Base-by-base conservation (phyloP, 2,329 filamentous ascomycete genomes). In the Penicillium digitatum region DNA sequence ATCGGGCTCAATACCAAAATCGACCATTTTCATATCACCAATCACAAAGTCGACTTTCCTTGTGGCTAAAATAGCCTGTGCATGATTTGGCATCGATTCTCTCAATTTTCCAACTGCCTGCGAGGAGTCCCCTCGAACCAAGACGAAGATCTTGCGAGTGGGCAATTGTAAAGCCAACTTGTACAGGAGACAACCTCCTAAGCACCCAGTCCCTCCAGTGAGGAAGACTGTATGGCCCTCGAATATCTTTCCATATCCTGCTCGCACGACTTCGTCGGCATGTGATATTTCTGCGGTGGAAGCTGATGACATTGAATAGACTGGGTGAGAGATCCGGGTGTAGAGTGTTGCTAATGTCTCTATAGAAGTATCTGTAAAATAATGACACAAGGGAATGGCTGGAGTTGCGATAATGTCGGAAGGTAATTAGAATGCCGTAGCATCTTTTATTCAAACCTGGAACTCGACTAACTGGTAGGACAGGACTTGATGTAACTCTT, bases 101-200 rank as follows among this genome's bases (percentile, higher is more conserved):
- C 47, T 60, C 65, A 67, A 69, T 54, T 69, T 70, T 20, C 61
- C 51, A 31, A 68, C 62, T 5, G 70, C 70, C 18, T 48, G 24
- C 10, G 66, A 51, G 0, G 63, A 51, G 5, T 61, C 59, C 8
- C 61, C 62, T 2, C 70, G 66, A 20, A 69, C 61, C 6, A 72
- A 56, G 1, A 65, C 62, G 27, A 66, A 72, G 18, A 72, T 68
- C 32, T 63, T 70, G 27, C 58, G 62, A 1, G 67, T 69, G 12
- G 69, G 69, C 0, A 72, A 58, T 49, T 71, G 70, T 20, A 68
- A 37, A 11, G 69, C 62, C 35, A 72, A 37, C 35, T 72, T 72
- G 55, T 70, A 69, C 5, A 72, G 51, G 24, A 72, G 67, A 52
- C 68, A 70, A 26, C 69, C 69, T 12, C 70, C 70, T 12, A 69